phyloP scores from a whole-genome alignment of 1,284 basidiomycete species.

The Cutaneotrichosporon cavernicola region DNA sequence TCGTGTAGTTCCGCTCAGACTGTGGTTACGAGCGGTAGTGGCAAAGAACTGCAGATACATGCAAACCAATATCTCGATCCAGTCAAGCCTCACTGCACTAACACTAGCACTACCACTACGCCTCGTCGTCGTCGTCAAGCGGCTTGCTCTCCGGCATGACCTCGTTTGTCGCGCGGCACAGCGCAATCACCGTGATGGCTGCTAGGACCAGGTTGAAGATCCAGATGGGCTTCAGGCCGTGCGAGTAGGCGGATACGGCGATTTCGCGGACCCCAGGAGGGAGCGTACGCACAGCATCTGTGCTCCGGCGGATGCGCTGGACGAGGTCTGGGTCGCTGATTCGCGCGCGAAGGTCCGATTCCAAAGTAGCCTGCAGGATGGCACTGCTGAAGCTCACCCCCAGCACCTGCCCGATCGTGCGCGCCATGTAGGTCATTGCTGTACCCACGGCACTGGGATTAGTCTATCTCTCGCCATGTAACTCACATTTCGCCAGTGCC shows the following conservation, averaged over 20 bases:
- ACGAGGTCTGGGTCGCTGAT: conserved; percentile 67
- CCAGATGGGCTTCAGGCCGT: conserved; percentile 80
- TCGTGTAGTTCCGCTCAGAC: too few species aligned
- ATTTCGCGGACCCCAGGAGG: conserved; percentile 61
- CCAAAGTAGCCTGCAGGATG: conserved; percentile 71
- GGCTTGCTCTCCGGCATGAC: conserved; percentile 29
- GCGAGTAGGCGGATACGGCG: conserved; percentile 77
- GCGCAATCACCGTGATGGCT: conserved; percentile 28
- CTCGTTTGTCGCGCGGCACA: conserved; percentile 38
- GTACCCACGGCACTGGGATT: conserved; percentile 65
- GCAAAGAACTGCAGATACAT: too few species aligned
- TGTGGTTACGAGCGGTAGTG: too few species aligned
- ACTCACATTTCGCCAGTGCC: conserved; percentile 42
- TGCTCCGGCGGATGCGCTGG: conserved; percentile 68
- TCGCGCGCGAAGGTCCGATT: conserved; percentile 64
- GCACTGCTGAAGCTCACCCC: conserved; percentile 80
- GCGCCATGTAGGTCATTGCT: conserved; percentile 83
- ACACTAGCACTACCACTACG: too few species aligned
- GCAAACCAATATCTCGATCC: too few species aligned
- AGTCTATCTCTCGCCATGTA: not conserved
- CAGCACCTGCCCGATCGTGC: conserved; percentile 87
- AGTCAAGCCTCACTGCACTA: too few species aligned
- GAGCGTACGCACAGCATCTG: conserved; percentile 71
- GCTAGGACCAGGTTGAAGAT: conserved; percentile 64
- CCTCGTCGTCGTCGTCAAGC: conserved; percentile 15